Evolutionary conservation across 192 early-diverging fungal species (phyloP).

Genomic region (Backusella sp.): DNA sequence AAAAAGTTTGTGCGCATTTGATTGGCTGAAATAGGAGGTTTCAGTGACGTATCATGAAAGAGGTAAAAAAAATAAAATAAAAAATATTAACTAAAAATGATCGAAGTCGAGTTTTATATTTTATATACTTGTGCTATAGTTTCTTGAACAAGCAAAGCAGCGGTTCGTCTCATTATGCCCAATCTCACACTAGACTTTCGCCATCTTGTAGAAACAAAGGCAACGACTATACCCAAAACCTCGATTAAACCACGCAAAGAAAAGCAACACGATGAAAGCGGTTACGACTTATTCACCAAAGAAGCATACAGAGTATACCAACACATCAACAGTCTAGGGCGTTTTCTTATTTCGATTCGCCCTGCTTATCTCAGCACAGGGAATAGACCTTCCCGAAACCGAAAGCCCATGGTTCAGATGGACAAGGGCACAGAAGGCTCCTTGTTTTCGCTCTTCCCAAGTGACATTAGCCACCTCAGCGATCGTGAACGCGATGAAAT

Average conservation of each 20-base stretch:
- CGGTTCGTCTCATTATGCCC: background rate
- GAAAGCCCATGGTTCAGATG: background rate
- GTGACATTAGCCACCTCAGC: conserved; percentile 37
- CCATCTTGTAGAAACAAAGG: conserved; percentile 11
- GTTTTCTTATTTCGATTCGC: conserved; percentile 50
- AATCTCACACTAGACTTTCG: conserved; percentile 25
- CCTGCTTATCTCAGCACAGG: conserved; percentile 46
- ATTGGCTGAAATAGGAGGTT: background rate
- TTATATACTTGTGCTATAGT: background rate
- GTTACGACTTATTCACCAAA: conserved; percentile 49
- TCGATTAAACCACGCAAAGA: conserved; percentile 2
- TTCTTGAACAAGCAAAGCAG: background rate
- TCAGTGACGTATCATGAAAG: background rate
- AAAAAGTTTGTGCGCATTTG: background rate
- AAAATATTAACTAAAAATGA: background rate
- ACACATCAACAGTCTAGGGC: conserved; percentile 52
- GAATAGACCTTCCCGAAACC: conserved; percentile 11
- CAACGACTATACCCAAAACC: conserved; percentile 7
- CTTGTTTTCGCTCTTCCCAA: conserved; percentile 25
- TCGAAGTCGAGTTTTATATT: no score
- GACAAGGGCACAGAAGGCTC: background rate
- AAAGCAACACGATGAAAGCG: conserved; percentile 3
- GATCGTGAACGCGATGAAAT: conserved; percentile 69
- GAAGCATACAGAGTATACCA: conserved; percentile 57
- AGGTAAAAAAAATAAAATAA: background rate